Evolutionary conservation across 768 basidiomycete genomes (phyloP), one percentile per base, ranked within the genome.

Genomic region (Pisolithus tinctorius): DNA sequence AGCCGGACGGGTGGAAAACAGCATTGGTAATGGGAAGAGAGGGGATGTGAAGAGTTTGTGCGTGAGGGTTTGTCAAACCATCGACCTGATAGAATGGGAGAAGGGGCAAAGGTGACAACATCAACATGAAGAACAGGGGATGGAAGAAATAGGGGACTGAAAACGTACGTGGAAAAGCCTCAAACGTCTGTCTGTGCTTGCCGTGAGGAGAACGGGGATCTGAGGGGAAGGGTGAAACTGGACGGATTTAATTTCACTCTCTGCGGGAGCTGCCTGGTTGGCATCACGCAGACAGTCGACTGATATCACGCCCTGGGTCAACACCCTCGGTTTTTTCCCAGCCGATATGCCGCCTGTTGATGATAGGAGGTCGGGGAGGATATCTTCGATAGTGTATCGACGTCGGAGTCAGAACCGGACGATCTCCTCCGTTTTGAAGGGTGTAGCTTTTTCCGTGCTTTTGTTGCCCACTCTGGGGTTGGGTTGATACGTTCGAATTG

Each of bases 401-500:
- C 74, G 14, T 63, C 51, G 26, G 69, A 70, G 29, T 48, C 57
- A 4, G 64, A 62, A 8, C 62, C 51, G 45, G 63, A 64, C 10
- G 57, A 55, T 47, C 73, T 60, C 54, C 69, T 62, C 58, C 70
- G 66, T 61, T 75, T 69, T 58, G 68, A 52, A 53, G 59, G 27
- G 52, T 71, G 70, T 34, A 68, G 49, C 55, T 74, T 75, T 59
- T 76, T 73, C 39, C 89, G 75, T 1, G 86, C 84, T 48, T 83
- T 78, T 14, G 74, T 67, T 2, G 93, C 93, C 96, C 96, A 99
- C 25, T 78, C 74, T 1, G 96, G 95, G 26, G 88, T 81, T 1
- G 95, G 93, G 59, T 98, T 87, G 48, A 97, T 83, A 45, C 81
- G 81, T 61, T 93, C 86, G 65, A 83, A 97, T 73, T 98, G 93